Evolutionary conservation across 345 rosid species (phyloP), one percentile per base, ranked within the genome.

Genomic region (Hibiscus mutabilis): DNA sequence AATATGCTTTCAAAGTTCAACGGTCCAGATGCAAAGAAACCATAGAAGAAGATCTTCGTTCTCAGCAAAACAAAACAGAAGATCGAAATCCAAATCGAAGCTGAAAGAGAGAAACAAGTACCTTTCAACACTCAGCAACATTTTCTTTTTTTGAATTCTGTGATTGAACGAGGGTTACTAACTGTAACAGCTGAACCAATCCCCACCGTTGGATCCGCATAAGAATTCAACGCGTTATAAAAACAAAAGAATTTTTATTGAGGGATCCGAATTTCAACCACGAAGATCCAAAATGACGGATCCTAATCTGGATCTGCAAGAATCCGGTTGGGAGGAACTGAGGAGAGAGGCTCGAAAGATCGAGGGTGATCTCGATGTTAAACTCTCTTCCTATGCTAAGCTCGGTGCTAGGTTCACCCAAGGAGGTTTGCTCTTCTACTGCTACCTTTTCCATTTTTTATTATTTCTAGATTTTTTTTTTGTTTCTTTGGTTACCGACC

Each of bases 251-350:
- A 47, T 9, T 37, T 46, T 18, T 4, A 15, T 42, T 22, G 42
- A 60, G 65, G 22, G 65, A 60, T 31, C 44, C 42, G 16, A 62
- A 33, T n/a, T 61, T 33, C 25, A 33, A 35, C 24, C 14, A 47
- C 44, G 63, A 74, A 60, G 85, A 84, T 79, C 82, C 68, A 75
- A 80, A 35, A 94, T 91, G 97, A 80, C 84, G 79, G 96, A 88
- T 74, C 64, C 86, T 79, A 88, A 66, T 83, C 81, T 88, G 74
- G 96, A 90, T 85, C 79, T 92, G 59, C 97, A 90, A 81, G 99
- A 95, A 78, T 92, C 97, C 24, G 97, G 97, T 27, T 95, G 99
- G 97, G 99, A 92, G 79, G 99, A 94, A 70, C 85, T 92, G 66
- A 84, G 99, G 81, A 85, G 83, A 70, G 96, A 91, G 61, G 98